Base-by-base conservation (phyloP, 495 filamentous ascomycete genomes). In the Penicillium taxi region DNA sequence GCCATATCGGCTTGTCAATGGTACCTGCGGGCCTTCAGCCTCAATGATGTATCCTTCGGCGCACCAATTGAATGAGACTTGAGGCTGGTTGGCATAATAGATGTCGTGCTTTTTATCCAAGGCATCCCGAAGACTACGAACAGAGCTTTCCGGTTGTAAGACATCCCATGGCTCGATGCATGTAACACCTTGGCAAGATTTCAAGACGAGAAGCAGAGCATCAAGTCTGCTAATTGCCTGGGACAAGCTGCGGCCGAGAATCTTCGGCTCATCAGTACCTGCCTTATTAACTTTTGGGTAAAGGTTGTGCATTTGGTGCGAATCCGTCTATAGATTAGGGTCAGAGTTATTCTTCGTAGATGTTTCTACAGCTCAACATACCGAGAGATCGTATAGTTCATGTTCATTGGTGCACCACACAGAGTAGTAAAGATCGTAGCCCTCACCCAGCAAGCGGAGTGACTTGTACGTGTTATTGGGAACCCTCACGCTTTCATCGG, bases 391-490 rank as follows among this genome's bases (percentile, higher is more conserved):
- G 35, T 82, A 81, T 2, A 83, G 56, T 44, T 82, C 77, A 29
- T 76, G 72, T 48, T 81, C 76, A 30, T 74, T 72, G 26, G 54
- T 79, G 44, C 80, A 82, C 74, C 77, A 82, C 0, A 82, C 76
- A 0, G 78, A 69, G 33, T 82, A 83, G 38, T 77, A 77, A 1
- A 81, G 50, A 36, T 74, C 69, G 39, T 81, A 79, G 5, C 45
- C 58, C 4, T 67, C 46, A 4, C 73, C 62, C 11, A 77, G 53
- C 11, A 82, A 56, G 16, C 78, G 70, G 39, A 76, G 45, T 2
- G 74, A 73, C 51, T 82, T 82, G 58, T 82, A 84, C 0, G 76
- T 80, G 39, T 80, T 81, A 39, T 78, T 78, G 3, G 48, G 43
- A 12, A 58, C 52, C 4, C 27, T 22, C 6, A 49, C 38, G 18